Evolutionary conservation across 495 filamentous ascomycete species (phyloP).

Genomic region (Penicillium coprophilum): DNA sequence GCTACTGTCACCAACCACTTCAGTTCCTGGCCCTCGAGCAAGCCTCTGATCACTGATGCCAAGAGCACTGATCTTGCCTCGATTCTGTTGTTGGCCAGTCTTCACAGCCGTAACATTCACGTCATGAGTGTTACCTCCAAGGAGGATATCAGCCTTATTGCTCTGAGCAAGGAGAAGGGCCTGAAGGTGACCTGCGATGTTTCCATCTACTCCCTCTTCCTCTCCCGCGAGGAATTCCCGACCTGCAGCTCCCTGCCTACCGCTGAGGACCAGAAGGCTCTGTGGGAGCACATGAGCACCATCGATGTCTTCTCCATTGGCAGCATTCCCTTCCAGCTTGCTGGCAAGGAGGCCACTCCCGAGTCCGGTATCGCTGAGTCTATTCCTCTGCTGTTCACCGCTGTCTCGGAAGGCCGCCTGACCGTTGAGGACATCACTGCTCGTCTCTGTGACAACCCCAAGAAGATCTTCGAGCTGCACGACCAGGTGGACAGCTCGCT

Average conservation of each 20-base stretch:
- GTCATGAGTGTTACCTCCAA: conserved; percentile 79
- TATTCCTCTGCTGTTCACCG: conserved; percentile 74
- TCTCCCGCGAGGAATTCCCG: conserved; percentile 73
- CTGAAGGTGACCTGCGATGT: conserved; percentile 85
- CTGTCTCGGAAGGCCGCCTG: conserved; percentile 71
- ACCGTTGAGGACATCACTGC: conserved; percentile 70
- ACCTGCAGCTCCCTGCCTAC: conserved; percentile 67
- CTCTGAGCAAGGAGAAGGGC: conserved; percentile 78
- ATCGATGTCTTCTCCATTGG: conserved; percentile 86
- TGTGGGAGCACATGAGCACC: conserved; percentile 74
- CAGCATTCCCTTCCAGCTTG: conserved; percentile 78
- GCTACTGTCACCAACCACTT: conserved; percentile 81
- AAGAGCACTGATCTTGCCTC: conserved; percentile 82
- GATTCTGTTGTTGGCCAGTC: conserved; percentile 73
- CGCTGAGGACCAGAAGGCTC: conserved; percentile 67
- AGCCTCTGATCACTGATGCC: conserved; percentile 83
- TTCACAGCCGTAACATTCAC: conserved; percentile 81
- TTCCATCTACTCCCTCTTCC: conserved; percentile 76
- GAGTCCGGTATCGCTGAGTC: conserved; percentile 72
- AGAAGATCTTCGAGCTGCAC: conserved; percentile 83
- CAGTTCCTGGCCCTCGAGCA: conserved; percentile 74
- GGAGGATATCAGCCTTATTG: conserved; percentile 79
- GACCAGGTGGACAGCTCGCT: conserved; percentile 73
- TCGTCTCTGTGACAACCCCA: conserved; percentile 77
- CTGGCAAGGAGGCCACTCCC: conserved; percentile 57